A percentile compares a stretch with the other conserved stretches of the same genome.
Evolutionary conservation across 129 eudicot genomes (phyloP).

Genomic region (Dittrichia graveolens): DNA sequence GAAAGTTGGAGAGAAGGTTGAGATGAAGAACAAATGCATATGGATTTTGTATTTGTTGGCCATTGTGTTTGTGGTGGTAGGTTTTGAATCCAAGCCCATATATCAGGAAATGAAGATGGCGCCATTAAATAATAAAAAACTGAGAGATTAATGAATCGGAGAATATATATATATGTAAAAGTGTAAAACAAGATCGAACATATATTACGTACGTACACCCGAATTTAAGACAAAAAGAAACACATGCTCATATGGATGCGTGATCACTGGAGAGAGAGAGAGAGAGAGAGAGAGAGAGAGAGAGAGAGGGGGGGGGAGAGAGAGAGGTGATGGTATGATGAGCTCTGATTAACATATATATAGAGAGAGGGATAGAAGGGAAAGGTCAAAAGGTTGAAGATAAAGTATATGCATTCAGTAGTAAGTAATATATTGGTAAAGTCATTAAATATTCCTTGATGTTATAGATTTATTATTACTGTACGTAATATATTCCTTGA

Average conservation of each 20-base stretch:
- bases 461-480: background rate
- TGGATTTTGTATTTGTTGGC: constrained; percentile 50
- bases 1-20: constrained; percentile 64
- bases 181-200: background rate
- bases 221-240: constrained; percentile 3
- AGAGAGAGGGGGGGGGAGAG: background rate
- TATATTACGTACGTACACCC: background rate
- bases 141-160: background rate
- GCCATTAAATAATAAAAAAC: constrained; percentile 15
- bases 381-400: constrained; percentile 8
- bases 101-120: constrained; percentile 53
- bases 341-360: background rate
- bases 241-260: background rate
- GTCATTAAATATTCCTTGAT: background rate
- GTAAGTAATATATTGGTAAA: constrained; percentile 2
- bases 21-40: constrained; percentile 64
- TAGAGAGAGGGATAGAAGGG: constrained; percentile 1
- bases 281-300: background rate
- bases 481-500: too few species aligned
- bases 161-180: too few species aligned
- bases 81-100: constrained; percentile 69
- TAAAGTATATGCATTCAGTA: background rate
- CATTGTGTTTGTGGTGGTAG: constrained; percentile 68
- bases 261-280: background rate
- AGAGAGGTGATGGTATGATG: background rate